Evolutionary conservation across 768 basidiomycete species (phyloP).

Genomic region (Megacollybia marginata): DNA sequence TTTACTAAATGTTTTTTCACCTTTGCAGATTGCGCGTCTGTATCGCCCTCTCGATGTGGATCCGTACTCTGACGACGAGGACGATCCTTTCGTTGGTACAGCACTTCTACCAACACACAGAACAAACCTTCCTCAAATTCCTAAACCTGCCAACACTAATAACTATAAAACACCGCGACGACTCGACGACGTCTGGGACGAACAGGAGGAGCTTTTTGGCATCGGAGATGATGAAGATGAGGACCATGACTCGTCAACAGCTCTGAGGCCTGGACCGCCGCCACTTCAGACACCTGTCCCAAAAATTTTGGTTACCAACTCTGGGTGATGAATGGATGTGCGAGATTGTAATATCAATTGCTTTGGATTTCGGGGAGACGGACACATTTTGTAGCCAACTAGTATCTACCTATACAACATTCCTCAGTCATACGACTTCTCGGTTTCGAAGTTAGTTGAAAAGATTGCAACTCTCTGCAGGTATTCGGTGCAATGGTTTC

Average conservation of each 20-base stretch:
- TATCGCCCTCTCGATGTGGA: slow-evolving; percentile 65
- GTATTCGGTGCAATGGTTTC: too few relatives aligned
- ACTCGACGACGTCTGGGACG: slow-evolving; percentile 68
- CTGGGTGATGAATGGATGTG: background rate
- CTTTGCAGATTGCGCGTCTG: slow-evolving; percentile 59
- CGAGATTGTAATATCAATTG: slow-evolving; percentile 1
- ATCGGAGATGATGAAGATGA: slow-evolving; percentile 59
- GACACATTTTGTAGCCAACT: too few relatives aligned
- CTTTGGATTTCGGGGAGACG: too few relatives aligned
- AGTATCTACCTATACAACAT: too few relatives aligned
- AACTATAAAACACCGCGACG: slow-evolving; percentile 21
- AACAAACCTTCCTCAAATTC: slow-evolving; percentile 13
- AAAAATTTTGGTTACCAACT: background rate
- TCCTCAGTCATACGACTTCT: too few relatives aligned
- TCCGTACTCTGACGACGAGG: slow-evolving; percentile 47
- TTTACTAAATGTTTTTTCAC: background rate
- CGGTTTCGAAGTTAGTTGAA: too few relatives aligned
- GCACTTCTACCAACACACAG: slow-evolving; percentile 55
- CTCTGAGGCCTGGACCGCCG: slow-evolving; percentile 2
- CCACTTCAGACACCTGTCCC: background rate
- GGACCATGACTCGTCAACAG: slow-evolving; percentile 28
- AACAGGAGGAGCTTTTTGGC: slow-evolving; percentile 68
- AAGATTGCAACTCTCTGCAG: too few relatives aligned
- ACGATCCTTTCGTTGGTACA: slow-evolving; percentile 35
- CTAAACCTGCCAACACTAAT: background rate